Base-by-base conservation (phyloP, 805 yeast genomes). In the Yamadazyma scolyti region DNA sequence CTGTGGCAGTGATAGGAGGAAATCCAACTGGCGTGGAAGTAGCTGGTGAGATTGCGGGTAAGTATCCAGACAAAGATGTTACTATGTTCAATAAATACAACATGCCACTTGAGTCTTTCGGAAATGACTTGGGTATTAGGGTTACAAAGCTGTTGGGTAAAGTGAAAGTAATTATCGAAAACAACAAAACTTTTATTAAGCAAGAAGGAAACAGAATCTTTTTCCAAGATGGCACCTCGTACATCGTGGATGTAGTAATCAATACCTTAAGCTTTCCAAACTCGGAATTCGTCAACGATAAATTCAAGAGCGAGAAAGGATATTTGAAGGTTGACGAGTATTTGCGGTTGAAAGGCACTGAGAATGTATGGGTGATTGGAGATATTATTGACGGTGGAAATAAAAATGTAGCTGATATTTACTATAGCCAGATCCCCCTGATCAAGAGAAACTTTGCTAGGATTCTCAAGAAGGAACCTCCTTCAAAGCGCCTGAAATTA, bases 21-120 rank as follows among this genome's bases (percentile, higher is more conserved):
- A 67, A 66, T n/a, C 36, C 54, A 13, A 55, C 66, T 10, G 67
- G 66, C 4, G 65, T 61, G 8, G 70, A 65, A 36, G 26, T 47
- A 9, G 57, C 65, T 6, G 66, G 63, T 8, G 71, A 64, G 32
- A 42, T 64, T 19, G 66, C 54, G 3, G 34, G 20, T 12, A 30
- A 23, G 9, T 49, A 25, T 10, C 43, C 48, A 19, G 25, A 46
- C 5, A 12, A 19, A 1, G 18, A 25, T 8, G 55, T 60, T 13
- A 47, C 50, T 9, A 41, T 60, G 23, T 54, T 47, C 40, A 47
- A 61, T 10, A 59, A 58, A 20, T 15, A 48, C 21, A 10, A 29
- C 20, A 43, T 33, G 15, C 55, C 56, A 4, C 34, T 46, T 12
- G 23, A 16, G 1, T 35, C 50, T 20, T 45, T 48, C 2, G 48